phyloP scores from a whole-genome alignment of 345 rosid genomes.

The Conringia planisiliqua region DNA sequence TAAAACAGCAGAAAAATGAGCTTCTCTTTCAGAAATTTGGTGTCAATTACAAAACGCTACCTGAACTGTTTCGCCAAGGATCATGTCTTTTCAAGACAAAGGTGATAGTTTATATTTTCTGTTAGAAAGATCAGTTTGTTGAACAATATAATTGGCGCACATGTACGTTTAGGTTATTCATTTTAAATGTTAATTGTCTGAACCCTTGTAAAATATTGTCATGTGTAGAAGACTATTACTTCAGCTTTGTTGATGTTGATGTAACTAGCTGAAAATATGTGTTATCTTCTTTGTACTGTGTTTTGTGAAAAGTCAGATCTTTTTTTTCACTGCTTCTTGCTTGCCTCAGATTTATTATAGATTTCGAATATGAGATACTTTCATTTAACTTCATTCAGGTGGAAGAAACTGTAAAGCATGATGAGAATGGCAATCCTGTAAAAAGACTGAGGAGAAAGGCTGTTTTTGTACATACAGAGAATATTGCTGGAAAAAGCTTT shows the following conservation, averaged over 20 bases:
- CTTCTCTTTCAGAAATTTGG: slow-evolving; percentile 73
- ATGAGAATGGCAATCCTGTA: slow-evolving; percentile 62
- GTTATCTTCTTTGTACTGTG: not conserved
- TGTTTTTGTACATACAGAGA: slow-evolving; percentile 48
- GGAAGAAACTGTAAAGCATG: slow-evolving; percentile 67
- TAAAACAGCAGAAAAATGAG: slow-evolving; percentile 79
- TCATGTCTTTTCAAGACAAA: slow-evolving; percentile 63
- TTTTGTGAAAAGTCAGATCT: not conserved
- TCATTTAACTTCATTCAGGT: slow-evolving; percentile 40
- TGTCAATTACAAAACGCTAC: slow-evolving; percentile 65
- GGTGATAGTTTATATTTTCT: slow-evolving; percentile 40
- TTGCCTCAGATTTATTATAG: not conserved
- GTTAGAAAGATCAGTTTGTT: not conserved
- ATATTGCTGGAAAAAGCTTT: slow-evolving; percentile 58
- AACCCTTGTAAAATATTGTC: not conserved
- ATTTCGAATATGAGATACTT: not conserved
- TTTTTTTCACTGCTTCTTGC: not conserved
- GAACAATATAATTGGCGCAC: not conserved
- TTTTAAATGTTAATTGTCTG: not conserved
- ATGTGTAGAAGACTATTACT: not conserved
- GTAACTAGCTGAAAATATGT: not conserved
- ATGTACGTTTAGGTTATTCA: not conserved
- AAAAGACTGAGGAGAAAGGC: slow-evolving; percentile 69
- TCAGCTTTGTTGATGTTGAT: slow-evolving; percentile 5
- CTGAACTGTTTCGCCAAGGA: slow-evolving; percentile 79